Evolutionary conservation across 192 early-diverging fungal genomes (phyloP).

Genomic region (Haplosporangium gracile): DNA sequence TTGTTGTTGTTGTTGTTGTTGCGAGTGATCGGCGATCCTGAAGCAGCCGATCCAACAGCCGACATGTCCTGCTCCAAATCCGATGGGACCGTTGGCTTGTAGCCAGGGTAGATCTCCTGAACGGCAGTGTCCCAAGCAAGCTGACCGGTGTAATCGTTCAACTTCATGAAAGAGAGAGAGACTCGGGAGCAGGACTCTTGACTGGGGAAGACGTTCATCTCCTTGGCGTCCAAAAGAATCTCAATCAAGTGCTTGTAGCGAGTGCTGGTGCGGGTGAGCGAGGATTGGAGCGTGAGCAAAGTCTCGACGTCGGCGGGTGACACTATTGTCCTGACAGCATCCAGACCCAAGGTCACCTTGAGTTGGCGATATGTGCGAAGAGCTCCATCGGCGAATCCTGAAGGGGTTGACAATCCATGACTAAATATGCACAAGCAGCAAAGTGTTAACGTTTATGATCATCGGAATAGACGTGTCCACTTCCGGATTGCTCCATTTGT

Average conservation of each 20-base stretch:
- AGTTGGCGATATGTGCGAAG: conserved; percentile 45
- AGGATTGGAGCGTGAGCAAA: conserved; percentile 33
- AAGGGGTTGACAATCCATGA: conserved; percentile 35
- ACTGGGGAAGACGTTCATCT: conserved; percentile 52
- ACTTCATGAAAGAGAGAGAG: conserved; percentile 37
- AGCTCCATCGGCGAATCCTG: conserved; percentile 52
- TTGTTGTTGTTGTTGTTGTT: conserved; percentile 7
- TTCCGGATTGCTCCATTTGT: conserved; percentile 4
- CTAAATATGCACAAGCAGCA: conserved; percentile 9
- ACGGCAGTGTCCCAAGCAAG: conserved; percentile 56
- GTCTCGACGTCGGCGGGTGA: conserved; percentile 32
- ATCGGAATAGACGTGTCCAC: not conserved
- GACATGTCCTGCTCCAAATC: conserved; percentile 12
- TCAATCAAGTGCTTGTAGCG: conserved; percentile 54
- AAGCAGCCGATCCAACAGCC: not conserved
- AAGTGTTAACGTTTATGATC: not conserved
- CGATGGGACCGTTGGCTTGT: conserved; percentile 10
- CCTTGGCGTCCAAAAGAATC: conserved; percentile 50
- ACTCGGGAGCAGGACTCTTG: conserved; percentile 42
- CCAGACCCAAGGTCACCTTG: conserved; percentile 38
- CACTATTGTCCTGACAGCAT: conserved; percentile 31
- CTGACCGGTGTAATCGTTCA: conserved; percentile 49
- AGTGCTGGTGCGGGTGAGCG: conserved; percentile 15
- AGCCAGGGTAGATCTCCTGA: conserved; percentile 54
- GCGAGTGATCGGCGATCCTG: not conserved